A percentile compares a stretch with the other conserved stretches of the same genome.
Evolutionary conservation across 2,329 filamentous ascomycete genomes (phyloP).

Genomic region (Xylogone sp.): DNA sequence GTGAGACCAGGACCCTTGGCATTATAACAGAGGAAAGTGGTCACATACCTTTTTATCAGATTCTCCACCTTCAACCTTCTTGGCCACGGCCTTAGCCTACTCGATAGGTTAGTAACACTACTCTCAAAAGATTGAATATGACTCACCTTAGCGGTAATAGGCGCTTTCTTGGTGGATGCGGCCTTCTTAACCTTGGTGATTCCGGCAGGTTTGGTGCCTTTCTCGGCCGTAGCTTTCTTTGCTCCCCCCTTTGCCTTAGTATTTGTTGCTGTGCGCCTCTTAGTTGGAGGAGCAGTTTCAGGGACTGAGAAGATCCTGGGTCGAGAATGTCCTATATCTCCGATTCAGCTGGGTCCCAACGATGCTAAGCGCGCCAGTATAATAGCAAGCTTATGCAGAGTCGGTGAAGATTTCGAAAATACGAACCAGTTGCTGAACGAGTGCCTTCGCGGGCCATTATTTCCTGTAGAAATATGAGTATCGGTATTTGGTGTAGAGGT

Average conservation of each 20-base stretch:
- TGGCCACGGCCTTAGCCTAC: conserved; percentile 26
- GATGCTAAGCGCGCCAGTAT: conserved; percentile 18
- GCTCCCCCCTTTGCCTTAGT: conserved; percentile 24
- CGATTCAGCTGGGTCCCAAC: conserved; percentile 18
- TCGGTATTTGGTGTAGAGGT: conserved; percentile 15
- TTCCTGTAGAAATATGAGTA: conserved; percentile 20
- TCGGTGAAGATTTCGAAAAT: conserved; percentile 4
- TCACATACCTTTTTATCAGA: conserved; percentile 33
- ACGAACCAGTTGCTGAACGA: conserved; percentile 25
- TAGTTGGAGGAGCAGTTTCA: conserved; percentile 18
- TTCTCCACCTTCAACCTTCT: conserved; percentile 29
- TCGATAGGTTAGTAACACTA: conserved; percentile 11
- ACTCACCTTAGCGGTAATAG: conserved; percentile 23
- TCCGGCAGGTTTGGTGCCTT: conserved; percentile 25
- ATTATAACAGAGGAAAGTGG: conserved; percentile 16
- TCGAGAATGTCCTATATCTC: conserved; percentile 22
- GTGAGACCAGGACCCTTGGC: background rate
- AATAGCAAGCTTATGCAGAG: conserved; percentile 10
- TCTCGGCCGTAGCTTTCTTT: conserved; percentile 28
- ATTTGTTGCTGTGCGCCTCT: conserved; percentile 25
- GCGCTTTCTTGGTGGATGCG: conserved; percentile 27
- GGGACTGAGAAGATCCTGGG: conserved; percentile 23
- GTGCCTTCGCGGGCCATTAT: conserved; percentile 27
- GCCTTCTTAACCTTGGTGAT: conserved; percentile 26
- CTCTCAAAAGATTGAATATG: conserved; percentile 1